Percentiles rank a stretch among this genome's conserved stretches.
Conservation (phyloP, 345 rosid species). For the Schrenkiella parvula region DNA sequence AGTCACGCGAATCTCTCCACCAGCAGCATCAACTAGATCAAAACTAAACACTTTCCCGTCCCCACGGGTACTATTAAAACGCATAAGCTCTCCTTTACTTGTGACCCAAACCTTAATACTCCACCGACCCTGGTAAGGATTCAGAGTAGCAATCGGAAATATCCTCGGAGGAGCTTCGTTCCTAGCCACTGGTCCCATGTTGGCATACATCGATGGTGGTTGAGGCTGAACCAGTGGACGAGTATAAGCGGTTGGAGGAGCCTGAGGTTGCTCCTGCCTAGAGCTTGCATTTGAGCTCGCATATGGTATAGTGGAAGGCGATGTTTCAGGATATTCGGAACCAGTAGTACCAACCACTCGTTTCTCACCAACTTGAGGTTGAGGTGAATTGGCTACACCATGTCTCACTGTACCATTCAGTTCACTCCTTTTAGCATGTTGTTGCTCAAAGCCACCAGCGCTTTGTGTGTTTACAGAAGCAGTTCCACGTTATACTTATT, state of each 20-base stretch:
- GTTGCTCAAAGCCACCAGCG: slow-evolving; percentile 45
- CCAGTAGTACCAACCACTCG: slow-evolving; percentile 35
- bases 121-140: slow-evolving; percentile 93
- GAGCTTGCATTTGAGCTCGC: slow-evolving; percentile 34
- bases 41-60: slow-evolving; percentile 89
- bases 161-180: slow-evolving; percentile 67
- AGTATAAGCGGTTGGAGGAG: slow-evolving; percentile 31
- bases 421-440: slow-evolving; percentile 38
- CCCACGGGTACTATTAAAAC: slow-evolving; percentile 70
- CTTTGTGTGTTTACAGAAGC: too few relatives aligned
- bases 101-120: slow-evolving; percentile 92
- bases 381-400: slow-evolving; percentile 37
- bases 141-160: slow-evolving; percentile 73
- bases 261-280: slow-evolving; percentile 40
- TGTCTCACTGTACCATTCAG: slow-evolving; percentile 19
- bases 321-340: slow-evolving; percentile 30
- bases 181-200: slow-evolving; percentile 68
- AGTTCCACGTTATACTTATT: too few relatives aligned
- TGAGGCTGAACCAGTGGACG: slow-evolving; percentile 48
- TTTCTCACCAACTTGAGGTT: slow-evolving; percentile 34
- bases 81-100: slow-evolving; percentile 66
- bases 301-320: slow-evolving; percentile 31
- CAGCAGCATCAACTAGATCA: slow-evolving; percentile 84
- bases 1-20: slow-evolving; percentile 93
- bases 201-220: slow-evolving; percentile 53